Percentiles rank a stretch among this genome's conserved stretches.
phyloP scores from a whole-genome alignment of 257 asterid genomes.

The Nicotiana undulata region DNA sequence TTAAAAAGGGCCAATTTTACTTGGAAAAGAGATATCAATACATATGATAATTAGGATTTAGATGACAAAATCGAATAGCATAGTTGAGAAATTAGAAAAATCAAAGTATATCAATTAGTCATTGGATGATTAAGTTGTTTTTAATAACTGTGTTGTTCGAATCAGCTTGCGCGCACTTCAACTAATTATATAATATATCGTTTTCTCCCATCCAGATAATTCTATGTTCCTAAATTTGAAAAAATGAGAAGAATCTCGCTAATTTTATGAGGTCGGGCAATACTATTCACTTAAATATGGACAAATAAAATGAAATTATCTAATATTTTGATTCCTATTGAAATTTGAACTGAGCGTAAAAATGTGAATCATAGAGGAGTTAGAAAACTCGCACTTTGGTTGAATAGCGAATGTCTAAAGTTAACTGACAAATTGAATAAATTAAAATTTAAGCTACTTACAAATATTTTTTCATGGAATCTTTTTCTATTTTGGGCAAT shows the following conservation, averaged over 20 bases:
- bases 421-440: background rate
- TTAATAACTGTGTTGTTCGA: accelerated
- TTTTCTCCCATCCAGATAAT: too few relatives aligned
- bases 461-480: too few relatives aligned
- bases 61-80: background rate
- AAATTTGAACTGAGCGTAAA: background rate
- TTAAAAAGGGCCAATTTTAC: background rate
- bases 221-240: too few relatives aligned
- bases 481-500: too few relatives aligned
- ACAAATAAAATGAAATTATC: too few relatives aligned
- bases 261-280: too few relatives aligned
- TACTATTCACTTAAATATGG: too few relatives aligned
- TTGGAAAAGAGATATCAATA: background rate
- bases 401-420: background rate
- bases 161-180: too few relatives aligned
- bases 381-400: background rate
- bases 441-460: too few relatives aligned
- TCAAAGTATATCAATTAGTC: background rate
- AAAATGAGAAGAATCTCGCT: too few relatives aligned
- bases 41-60: background rate
- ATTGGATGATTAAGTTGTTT: background rate
- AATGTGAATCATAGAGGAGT: background rate
- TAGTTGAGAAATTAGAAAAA: background rate
- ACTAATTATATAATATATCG: too few relatives aligned
- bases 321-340: too few relatives aligned